phyloP scores from a whole-genome alignment of 2,329 filamentous ascomycete species.

The Akanthomyces dipterigenus region DNA sequence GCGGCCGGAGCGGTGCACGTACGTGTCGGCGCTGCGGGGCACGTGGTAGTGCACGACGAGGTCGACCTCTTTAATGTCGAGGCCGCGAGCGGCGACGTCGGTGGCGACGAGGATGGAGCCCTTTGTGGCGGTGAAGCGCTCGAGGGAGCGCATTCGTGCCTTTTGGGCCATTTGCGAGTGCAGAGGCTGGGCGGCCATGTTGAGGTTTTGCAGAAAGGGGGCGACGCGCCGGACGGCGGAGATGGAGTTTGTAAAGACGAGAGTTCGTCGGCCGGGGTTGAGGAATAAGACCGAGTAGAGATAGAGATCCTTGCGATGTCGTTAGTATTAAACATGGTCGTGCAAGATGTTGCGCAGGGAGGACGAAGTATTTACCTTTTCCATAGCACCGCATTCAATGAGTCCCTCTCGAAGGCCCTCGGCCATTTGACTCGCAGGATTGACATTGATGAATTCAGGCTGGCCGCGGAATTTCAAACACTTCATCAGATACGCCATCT shows the following conservation, averaged over 20 bases:
- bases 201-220: constrained; percentile 76
- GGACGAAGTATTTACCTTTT: constrained; percentile 71
- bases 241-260: constrained; percentile 96
- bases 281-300: constrained; percentile 83
- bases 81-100: constrained; percentile 85
- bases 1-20: constrained; percentile 91
- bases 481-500: constrained; percentile 86
- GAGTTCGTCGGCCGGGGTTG: constrained; percentile 70
- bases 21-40: constrained; percentile 82
- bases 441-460: constrained; percentile 88
- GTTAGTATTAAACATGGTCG: constrained; percentile 1
- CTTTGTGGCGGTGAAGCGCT: constrained; percentile 71
- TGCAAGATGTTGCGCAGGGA: neutral
- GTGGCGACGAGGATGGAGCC: constrained; percentile 76
- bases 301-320: constrained; percentile 64
- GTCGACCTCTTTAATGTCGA: constrained; percentile 87
- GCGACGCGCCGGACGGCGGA: constrained; percentile 80
- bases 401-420: constrained; percentile 78
- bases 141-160: constrained; percentile 84
- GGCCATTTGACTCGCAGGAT: constrained; percentile 85
- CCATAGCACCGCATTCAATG: constrained; percentile 84
- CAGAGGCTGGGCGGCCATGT: constrained; percentile 67
- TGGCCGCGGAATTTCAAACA: constrained; percentile 82
- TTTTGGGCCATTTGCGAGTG: constrained; percentile 97
- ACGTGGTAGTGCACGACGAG: constrained; percentile 94